Base-by-base conservation (phyloP, 2,329 filamentous ascomycete species). In the Scorias spongiosa region DNA sequence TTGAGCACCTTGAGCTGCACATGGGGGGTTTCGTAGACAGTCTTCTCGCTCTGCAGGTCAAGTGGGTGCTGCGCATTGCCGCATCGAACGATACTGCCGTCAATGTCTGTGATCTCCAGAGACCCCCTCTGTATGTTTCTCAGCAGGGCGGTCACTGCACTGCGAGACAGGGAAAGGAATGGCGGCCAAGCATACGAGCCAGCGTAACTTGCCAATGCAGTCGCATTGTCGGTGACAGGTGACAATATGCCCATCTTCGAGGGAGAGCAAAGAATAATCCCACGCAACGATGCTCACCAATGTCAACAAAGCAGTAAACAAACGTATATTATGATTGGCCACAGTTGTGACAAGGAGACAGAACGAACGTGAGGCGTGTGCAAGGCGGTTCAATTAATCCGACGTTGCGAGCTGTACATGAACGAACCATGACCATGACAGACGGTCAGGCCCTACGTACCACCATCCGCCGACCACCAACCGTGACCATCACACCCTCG, bases 1-100 rank as follows among this genome's bases (percentile, higher is more conserved):
- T 74, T 74, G 55, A 74, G 72, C 8, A 84, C 70, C 10, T 71
- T 66, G 29, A 84, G 61, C 51, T 78, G 71, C 2, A 76, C 69
- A 30, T 66, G 63, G 18, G 67, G 68, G 28, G 53, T 53, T n/a
- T 54, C 51, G 48, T 61, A 55, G 38, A 62, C 57, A 2, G 45
- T 64, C 40, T 65, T 63, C 39, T 59, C 59, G 9, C 56, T 46
- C 29, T 63, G 60, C 17, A 71, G 51, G 54, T 70, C 51, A 11
- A 44, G 43, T 8, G 43, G 42, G 48, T 46, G 43, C 49, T 40
- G 42, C 42, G 44, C 7, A 62, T 54, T 74, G 61, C 66, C 66
- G 44, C 61, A 67, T 17, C 63, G 56, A 12, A 62, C 65, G 11
- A 63, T 56, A 48, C 64, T 66, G 45, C 56, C 67, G 54, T 64